Base-by-base conservation (phyloP, 192 early-diverging fungal species). In the Diversispora epigaea region DNA sequence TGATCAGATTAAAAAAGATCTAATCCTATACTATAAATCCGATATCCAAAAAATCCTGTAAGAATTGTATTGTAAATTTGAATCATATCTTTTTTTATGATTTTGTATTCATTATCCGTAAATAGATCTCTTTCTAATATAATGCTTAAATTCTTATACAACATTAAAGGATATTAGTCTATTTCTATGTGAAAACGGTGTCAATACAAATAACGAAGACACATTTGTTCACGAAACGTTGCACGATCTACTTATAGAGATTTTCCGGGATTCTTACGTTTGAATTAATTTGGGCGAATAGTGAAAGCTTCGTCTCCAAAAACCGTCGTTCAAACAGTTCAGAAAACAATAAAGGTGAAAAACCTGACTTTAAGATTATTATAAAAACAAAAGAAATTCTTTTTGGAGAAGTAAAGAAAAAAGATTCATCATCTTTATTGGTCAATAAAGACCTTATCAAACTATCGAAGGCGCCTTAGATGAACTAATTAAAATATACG, bases 1-100 rank as follows among this genome's bases (percentile, higher is more conserved):
- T 71, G 52, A n/a, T 21, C 52, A 71, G 52, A 32, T 71, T 71
- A 55, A 56, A 68, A 71, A 71, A 55, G 56, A 71, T 57, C 49
- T 52, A n/a, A 56, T 71, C 45, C 65, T 47, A 67, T 67, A 12
- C 45, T 67, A 19, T 50, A 67, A 47, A 47, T 2, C 43, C 49
- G 43, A 67, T 67, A n/a, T 47, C 19, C 21, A 67, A 47, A 67
- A 67, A n/a, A 67, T 67, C 49, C 46, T 67, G 45, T 50, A 67
- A 67, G 65, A 47, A 47, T 67, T 21, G 2, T 32, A 25, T 67
- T 19, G n/a, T 3, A 10, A 67, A 25, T 2, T 32, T 47, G 3
- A 47, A 47, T 47, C 21, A 21, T 3, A 21, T 10, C 0, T 58
- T 21, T 58, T 4, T 58, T 47, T 47, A 47, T 39, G 11, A 47